phyloP scores from a whole-genome alignment of 805 yeast species.

The Nakazawaea pomicola region DNA sequence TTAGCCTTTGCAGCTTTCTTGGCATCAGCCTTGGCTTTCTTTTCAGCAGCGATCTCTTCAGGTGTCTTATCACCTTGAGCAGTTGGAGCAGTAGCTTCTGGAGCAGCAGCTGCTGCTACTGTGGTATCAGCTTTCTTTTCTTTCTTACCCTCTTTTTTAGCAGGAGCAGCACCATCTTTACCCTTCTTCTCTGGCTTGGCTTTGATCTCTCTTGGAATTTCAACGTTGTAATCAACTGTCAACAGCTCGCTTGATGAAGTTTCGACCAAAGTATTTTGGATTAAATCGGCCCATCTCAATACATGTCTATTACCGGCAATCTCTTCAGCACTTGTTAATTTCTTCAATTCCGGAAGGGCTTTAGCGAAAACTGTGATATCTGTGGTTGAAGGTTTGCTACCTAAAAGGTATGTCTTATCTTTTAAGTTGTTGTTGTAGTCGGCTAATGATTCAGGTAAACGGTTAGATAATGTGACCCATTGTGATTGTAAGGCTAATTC shows the following conservation, averaged over 20 bases:
- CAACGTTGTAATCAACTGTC: conserved; percentile 52
- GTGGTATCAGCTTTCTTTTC: conserved; percentile 7
- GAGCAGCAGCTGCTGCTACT: conserved; percentile 4
- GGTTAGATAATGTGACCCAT: conserved; percentile 68
- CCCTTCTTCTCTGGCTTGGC: conserved; percentile 23
- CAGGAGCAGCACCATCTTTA: conserved; percentile 15
- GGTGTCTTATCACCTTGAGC: conserved; percentile 28
- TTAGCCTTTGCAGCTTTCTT: conserved; percentile 44
- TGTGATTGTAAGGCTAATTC: conserved; percentile 65
- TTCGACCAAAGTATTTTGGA: conserved; percentile 63
- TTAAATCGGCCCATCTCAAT: conserved; percentile 86
- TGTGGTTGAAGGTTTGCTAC: conserved; percentile 59
- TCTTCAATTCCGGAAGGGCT: conserved; percentile 54
- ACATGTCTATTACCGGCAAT: conserved; percentile 72
- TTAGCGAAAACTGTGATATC: conserved; percentile 69
- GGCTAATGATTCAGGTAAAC: conserved; percentile 49
- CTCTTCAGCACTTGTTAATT: conserved; percentile 50
- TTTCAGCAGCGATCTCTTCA: conserved; percentile 38
- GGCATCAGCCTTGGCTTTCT: conserved; percentile 55
- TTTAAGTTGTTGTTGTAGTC: conserved; percentile 68
- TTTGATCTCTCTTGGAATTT: conserved; percentile 50
- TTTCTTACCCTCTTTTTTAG: conserved; percentile 21
- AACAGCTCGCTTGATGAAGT: conserved; percentile 52
- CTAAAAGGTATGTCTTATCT: conserved; percentile 64
- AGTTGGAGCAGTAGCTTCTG: conserved; percentile 14